Evolutionary conservation across 2,329 filamentous ascomycete species (phyloP).

Genomic region (Botrytis byssoidea): DNA sequence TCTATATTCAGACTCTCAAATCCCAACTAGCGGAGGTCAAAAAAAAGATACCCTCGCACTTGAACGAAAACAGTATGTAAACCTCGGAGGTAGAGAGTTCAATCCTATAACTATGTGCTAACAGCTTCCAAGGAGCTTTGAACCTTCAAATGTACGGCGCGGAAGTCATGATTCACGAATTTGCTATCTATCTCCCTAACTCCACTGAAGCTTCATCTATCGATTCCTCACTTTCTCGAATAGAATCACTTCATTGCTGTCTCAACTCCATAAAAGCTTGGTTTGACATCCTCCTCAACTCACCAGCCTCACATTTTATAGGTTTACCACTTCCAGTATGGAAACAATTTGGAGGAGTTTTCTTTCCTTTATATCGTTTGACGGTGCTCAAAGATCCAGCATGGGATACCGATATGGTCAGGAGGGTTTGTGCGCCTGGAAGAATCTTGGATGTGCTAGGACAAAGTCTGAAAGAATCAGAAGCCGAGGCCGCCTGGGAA

Average conservation of each 20-base stretch:
- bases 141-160: conserved; percentile 10
- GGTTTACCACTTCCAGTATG: conserved; percentile 4
- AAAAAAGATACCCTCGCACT: conserved; percentile 4
- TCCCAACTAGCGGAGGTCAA: conserved; percentile 4
- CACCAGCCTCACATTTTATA: not conserved
- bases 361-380: conserved; percentile 4
- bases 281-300: conserved; percentile 4
- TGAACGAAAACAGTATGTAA: not conserved
- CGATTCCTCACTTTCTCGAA: conserved; percentile 1
- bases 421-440: not conserved
- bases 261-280: conserved; percentile 10
- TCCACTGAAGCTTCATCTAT: not conserved
- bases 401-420: conserved; percentile 12
- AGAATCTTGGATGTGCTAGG: conserved; percentile 2
- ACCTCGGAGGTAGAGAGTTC: not conserved
- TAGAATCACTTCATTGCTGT: not conserved
- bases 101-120: not conserved
- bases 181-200: conserved; percentile 11
- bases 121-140: not conserved
- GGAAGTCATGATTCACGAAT: conserved; percentile 7
- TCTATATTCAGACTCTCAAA: conserved; percentile 12
- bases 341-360: conserved; percentile 11
- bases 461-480: not conserved
- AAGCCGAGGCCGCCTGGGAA: conserved; percentile 6
- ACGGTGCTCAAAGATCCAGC: conserved; percentile 4